Conservation (phyloP, 805 yeast genomes). For the Candida oleophila region DNA sequence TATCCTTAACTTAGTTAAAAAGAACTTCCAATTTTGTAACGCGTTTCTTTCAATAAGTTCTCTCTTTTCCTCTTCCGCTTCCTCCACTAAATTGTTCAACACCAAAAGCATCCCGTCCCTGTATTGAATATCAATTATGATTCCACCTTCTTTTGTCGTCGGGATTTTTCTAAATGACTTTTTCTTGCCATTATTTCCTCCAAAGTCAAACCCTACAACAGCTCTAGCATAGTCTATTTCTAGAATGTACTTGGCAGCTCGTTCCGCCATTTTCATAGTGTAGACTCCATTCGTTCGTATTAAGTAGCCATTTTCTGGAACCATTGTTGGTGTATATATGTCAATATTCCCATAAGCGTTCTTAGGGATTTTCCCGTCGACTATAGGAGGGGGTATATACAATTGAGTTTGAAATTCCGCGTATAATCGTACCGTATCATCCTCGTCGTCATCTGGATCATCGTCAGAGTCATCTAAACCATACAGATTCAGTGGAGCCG, state of each 20-base stretch:
- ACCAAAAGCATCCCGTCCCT: constrained; percentile 59
- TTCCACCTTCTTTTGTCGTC: constrained; percentile 70
- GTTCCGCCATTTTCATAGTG: constrained; percentile 50
- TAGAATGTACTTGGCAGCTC: constrained; percentile 65
- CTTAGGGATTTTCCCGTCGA: constrained; percentile 66
- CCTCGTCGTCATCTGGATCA: constrained; percentile 44
- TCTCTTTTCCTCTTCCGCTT: constrained; percentile 46
- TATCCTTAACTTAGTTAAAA: constrained; percentile 51
- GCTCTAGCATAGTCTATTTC: constrained; percentile 84
- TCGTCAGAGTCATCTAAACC: background rate
- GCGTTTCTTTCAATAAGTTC: constrained; percentile 48
- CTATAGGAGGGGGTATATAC: constrained; percentile 64
- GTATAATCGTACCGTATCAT: constrained; percentile 59
- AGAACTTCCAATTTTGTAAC: constrained; percentile 51
- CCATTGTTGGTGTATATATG: constrained; percentile 72
- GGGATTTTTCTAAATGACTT: constrained; percentile 35
- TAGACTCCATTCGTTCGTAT: constrained; percentile 27
- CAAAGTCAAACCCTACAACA: constrained; percentile 81
- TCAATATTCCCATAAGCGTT: constrained; percentile 86
- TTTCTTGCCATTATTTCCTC: constrained; percentile 23
- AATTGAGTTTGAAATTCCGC: constrained; percentile 75
- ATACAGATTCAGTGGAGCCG: background rate
- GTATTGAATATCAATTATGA: constrained; percentile 65
- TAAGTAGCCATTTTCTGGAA: constrained; percentile 76
- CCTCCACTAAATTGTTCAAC: constrained; percentile 47